Percentiles rank a stretch among this genome's conserved stretches.
phyloP scores from a whole-genome alignment of 345 rosid species.

The Dovyalis caffra region DNA sequence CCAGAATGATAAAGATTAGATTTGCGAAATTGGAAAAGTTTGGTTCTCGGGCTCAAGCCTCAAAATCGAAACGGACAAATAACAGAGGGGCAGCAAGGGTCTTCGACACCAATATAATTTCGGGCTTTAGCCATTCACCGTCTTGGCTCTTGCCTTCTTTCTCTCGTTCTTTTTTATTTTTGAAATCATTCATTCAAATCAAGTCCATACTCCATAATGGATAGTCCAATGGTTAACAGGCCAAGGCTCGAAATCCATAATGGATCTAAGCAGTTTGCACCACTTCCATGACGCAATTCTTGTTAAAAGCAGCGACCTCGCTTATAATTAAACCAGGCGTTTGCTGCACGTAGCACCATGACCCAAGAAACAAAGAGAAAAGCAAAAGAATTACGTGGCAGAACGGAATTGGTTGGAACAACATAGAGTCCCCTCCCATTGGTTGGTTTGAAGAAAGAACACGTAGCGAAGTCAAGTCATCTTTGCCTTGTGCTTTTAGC shows the following conservation, averaged over 20 bases:
- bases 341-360: background rate
- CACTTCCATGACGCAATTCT: background rate
- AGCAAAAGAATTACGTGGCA: constrained; percentile 8
- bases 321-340: background rate
- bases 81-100: too few species aligned
- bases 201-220: too few species aligned
- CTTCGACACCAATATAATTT: too few species aligned
- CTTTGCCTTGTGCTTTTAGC: background rate
- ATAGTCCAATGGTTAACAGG: background rate
- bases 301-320: background rate
- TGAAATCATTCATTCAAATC: too few species aligned
- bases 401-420: background rate
- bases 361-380: background rate
- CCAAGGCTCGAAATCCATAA: background rate
- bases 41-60: too few species aligned
- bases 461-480: constrained; percentile 21
- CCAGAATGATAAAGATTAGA: too few species aligned
- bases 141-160: too few species aligned
- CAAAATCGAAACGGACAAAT: too few species aligned
- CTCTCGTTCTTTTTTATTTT: too few species aligned
- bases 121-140: too few species aligned
- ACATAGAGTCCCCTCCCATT: constrained; percentile 4
- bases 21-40: too few species aligned
- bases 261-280: background rate
- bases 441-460: constrained; percentile 12